phyloP scores from a whole-genome alignment of 441 rosid genomes.

The Adansonia rubrostipa region DNA sequence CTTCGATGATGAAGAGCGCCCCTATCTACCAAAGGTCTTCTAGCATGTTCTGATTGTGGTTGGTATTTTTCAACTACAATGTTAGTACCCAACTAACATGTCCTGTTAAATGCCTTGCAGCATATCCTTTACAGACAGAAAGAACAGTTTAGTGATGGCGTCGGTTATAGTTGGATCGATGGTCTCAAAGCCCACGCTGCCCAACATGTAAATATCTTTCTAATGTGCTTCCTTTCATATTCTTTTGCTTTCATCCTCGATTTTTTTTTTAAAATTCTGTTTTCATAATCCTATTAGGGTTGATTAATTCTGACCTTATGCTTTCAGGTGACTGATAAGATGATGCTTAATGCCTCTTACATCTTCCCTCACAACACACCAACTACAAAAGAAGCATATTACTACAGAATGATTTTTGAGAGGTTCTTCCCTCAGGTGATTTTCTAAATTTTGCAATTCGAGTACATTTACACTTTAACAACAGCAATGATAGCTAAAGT shows the following conservation, averaged over 20 bases:
- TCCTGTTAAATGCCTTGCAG: not conserved
- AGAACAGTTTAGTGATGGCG: not conserved
- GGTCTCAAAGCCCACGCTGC: not conserved
- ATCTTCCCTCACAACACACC: slow-evolving; percentile 88
- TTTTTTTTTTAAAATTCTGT: no score
- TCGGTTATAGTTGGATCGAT: not conserved
- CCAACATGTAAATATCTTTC: not conserved
- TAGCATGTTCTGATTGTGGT: not conserved
- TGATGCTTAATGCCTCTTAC: slow-evolving; percentile 73
- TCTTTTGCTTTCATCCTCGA: no score
- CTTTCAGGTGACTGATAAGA: slow-evolving; percentile 70
- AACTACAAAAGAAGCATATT: slow-evolving; percentile 76
- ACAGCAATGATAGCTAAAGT: not conserved
- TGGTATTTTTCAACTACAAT: not conserved
- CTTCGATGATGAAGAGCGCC: slow-evolving; percentile 76
- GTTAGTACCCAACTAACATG: not conserved
- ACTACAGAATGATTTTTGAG: slow-evolving; percentile 87
- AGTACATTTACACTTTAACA: not conserved
- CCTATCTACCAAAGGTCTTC: slow-evolving; percentile 75
- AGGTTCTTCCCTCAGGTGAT: slow-evolving; percentile 87
- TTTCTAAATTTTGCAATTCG: not conserved
- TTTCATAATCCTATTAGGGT: not conserved
- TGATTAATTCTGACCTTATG: not conserved
- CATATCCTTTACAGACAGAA: not conserved
- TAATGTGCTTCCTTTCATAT: not conserved